Evolutionary conservation across 305 asterid species (phyloP).

Genomic region (Ilex paraguariensis): DNA sequence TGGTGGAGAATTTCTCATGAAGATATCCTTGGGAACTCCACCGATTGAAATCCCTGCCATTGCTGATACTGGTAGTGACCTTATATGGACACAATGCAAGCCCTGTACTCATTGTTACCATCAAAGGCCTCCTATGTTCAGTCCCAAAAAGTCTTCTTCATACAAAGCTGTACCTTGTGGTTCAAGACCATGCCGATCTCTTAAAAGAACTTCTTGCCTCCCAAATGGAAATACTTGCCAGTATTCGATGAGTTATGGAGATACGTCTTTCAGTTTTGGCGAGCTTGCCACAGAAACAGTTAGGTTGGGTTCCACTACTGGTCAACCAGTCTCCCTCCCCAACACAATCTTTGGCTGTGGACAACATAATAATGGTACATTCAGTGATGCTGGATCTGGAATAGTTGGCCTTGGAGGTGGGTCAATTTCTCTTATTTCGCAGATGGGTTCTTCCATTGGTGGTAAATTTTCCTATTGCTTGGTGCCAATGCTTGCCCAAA

Average conservation of each 20-base stretch:
- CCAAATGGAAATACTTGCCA: conserved; percentile 4
- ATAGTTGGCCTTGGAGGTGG: conserved; percentile 45
- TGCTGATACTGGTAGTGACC: conserved; percentile 62
- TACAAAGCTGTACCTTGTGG: conserved; percentile 30
- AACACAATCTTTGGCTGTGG: conserved; percentile 37
- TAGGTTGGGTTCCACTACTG: conserved; percentile 15
- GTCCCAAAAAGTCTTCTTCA: conserved; percentile 31
- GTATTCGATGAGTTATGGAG: conserved; percentile 29
- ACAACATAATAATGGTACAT: conserved; percentile 20
- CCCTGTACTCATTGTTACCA: conserved; percentile 45
- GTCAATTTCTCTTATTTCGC: conserved; percentile 25
- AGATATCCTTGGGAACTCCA: conserved; percentile 48
- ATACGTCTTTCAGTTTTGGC: conserved; percentile 20
- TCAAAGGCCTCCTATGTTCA: conserved; percentile 36
- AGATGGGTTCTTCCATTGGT: conserved; percentile 9
- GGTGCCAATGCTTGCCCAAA: conserved; percentile 2
- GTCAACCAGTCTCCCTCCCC: conserved; percentile 9
- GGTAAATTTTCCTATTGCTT: conserved; percentile 47
- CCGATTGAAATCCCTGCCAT: conserved; percentile 34
- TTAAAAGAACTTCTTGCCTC: conserved; percentile 3
- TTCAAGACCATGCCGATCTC: conserved; percentile 18
- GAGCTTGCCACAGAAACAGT: conserved; percentile 27
- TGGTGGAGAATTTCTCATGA: conserved; percentile 48
- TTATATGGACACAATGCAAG: conserved; percentile 60
- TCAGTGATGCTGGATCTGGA: conserved; percentile 21